Conservation (phyloP, 1,139 yeast species). For the Williopsis jadinii region DNA sequence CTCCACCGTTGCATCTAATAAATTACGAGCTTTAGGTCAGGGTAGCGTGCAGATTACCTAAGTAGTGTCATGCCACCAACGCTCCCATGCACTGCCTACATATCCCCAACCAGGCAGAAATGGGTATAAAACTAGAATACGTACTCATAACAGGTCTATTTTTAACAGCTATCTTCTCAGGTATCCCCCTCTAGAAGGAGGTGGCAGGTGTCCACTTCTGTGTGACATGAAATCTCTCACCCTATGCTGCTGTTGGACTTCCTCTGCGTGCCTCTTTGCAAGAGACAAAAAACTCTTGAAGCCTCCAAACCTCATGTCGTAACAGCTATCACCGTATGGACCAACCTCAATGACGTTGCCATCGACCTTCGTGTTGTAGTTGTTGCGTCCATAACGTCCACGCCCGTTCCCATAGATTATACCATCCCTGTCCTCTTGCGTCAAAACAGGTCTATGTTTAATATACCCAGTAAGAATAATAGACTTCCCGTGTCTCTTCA, state of each 20-base stretch:
- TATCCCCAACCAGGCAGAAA: too few species aligned
- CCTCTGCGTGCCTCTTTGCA: slow-evolving; percentile 12
- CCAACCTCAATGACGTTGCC: slow-evolving; percentile 19
- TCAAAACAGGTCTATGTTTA: slow-evolving; percentile 53
- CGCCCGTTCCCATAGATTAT: slow-evolving; percentile 38
- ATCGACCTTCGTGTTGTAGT: slow-evolving; percentile 7
- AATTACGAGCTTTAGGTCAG: too few species aligned
- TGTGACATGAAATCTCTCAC: slow-evolving; percentile 7
- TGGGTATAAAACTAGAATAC: too few species aligned
- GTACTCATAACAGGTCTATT: too few species aligned
- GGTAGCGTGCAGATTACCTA: too few species aligned
- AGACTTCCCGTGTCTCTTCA: slow-evolving; percentile 57
- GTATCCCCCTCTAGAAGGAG: slow-evolving; percentile 20
- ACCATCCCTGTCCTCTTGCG: slow-evolving; percentile 63
- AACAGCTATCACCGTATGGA: slow-evolving; percentile 16
- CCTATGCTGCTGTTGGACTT: slow-evolving; percentile 11
- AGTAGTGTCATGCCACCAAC: too few species aligned
- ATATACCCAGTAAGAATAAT: slow-evolving; percentile 79
- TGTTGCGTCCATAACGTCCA: slow-evolving; percentile 11
- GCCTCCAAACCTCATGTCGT: slow-evolving; percentile 19
- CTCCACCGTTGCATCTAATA: too few species aligned
- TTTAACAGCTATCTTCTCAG: slow-evolving; percentile 12
- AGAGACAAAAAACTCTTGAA: slow-evolving; percentile 17
- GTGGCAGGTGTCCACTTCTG: slow-evolving; percentile 7
- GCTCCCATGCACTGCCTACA: too few species aligned